These are phyloP conservation scores for Macaranga tanarius DNA, from an alignment of 441 rosid genomes.

Conservation along the genomic window DNA sequence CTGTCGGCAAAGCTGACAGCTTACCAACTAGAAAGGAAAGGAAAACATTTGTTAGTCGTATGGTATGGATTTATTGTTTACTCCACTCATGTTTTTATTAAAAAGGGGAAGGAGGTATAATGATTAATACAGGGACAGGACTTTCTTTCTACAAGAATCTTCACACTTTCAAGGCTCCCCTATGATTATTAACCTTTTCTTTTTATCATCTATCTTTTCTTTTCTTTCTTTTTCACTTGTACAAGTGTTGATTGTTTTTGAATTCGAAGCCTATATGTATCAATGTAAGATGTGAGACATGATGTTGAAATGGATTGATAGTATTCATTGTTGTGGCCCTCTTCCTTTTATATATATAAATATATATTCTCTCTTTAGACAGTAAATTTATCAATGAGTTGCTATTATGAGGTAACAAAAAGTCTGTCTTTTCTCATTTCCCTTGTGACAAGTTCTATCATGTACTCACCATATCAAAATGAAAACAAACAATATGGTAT, in stretches of 20 bases:
- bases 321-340: constrained; percentile 26
- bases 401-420: constrained; percentile 20
- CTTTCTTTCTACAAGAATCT: constrained; percentile 53
- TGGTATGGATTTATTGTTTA: constrained; percentile 37
- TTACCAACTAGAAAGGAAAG: constrained; percentile 43
- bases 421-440: constrained; percentile 7
- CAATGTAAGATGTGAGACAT: constrained; percentile 22
- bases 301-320: constrained; percentile 32
- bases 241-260: constrained; percentile 33
- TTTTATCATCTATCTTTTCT: constrained; percentile 17
- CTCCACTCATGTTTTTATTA: constrained; percentile 38
- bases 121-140: constrained; percentile 38
- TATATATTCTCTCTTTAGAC: not conserved
- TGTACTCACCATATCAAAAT: not conserved
- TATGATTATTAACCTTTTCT: constrained; percentile 24
- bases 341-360: constrained; percentile 1
- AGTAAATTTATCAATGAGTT: constrained; percentile 9
- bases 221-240: constrained; percentile 24
- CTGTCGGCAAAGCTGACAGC: constrained; percentile 44
- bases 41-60: constrained; percentile 25
- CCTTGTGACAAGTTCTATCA: constrained; percentile 20
- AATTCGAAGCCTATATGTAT: constrained; percentile 27
- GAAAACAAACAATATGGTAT: too few species aligned
- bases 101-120: constrained; percentile 27
- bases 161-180: constrained; percentile 38